Evolutionary conservation across 2,329 filamentous ascomycete genomes (phyloP).

Genomic region (Cordyceps cicadae): DNA sequence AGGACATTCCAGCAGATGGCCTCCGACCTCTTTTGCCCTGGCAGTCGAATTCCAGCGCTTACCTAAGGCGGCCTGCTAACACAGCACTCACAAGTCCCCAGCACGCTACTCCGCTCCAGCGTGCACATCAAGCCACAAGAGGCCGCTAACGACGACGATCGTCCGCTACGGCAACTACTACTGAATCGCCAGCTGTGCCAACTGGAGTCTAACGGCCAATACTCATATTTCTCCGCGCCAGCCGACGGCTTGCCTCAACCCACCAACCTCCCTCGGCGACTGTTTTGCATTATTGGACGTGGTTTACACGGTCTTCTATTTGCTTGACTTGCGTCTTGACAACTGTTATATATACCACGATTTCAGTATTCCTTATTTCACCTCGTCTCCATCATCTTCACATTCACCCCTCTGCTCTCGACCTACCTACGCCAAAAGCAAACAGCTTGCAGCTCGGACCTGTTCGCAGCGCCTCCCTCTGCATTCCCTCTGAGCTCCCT

Average conservation of each 20-base stretch:
- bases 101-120: background rate
- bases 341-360: constrained; percentile 2
- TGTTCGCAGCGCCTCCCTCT: background rate
- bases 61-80: background rate
- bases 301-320: background rate
- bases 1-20: background rate
- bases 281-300: constrained; percentile 4
- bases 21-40: background rate
- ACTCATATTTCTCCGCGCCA: background rate
- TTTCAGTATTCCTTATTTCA: background rate
- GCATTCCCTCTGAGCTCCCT: background rate
- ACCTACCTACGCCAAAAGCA: background rate
- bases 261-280: constrained; percentile 1
- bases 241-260: background rate
- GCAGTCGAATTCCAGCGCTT: constrained; percentile 1
- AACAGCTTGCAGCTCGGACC: background rate
- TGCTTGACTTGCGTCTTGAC: background rate
- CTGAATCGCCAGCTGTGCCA: too few species aligned
- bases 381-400: background rate
- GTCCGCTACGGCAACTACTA: too few species aligned
- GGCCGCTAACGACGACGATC: too few species aligned
- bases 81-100: background rate
- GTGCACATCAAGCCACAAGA: too few species aligned
- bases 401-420: background rate
- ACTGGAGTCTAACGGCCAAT: background rate